Conservation (phyloP, 306 rosid genomes). For the Hippophae tibetana region DNA sequence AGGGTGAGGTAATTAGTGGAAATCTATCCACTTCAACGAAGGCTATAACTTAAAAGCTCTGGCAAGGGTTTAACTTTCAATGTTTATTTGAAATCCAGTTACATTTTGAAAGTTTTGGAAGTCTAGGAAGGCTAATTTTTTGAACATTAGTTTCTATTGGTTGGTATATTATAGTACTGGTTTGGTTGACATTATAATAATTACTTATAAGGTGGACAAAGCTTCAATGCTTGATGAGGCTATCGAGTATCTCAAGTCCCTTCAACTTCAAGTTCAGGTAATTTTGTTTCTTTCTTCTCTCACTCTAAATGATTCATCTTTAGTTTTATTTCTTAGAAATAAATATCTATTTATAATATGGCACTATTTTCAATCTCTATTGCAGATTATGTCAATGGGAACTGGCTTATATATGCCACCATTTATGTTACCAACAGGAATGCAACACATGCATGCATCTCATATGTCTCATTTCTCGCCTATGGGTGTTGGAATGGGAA, state of each 20-base stretch:
- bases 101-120: slow-evolving; percentile 4
- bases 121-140: slow-evolving; percentile 4
- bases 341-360: slow-evolving; percentile 9
- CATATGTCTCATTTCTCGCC: slow-evolving; percentile 50
- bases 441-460: slow-evolving; percentile 69
- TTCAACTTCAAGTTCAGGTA: slow-evolving; percentile 84
- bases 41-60: slow-evolving; percentile 16
- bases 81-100: slow-evolving; percentile 11
- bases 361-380: slow-evolving; percentile 20
- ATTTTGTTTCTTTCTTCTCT: slow-evolving; percentile 8
- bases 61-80: slow-evolving; percentile 1
- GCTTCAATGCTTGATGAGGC: slow-evolving; percentile 97
- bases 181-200: slow-evolving; percentile 23
- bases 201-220: slow-evolving; percentile 55
- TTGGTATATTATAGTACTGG: slow-evolving; percentile 1
- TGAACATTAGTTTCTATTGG: slow-evolving; percentile 5
- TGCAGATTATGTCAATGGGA: slow-evolving; percentile 92
- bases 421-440: slow-evolving; percentile 64
- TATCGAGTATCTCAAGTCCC: slow-evolving; percentile 76
- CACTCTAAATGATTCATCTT: slow-evolving; percentile 5
- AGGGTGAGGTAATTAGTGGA: slow-evolving; percentile 11
- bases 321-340: slow-evolving; percentile 9
- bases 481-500: slow-evolving; percentile 57
- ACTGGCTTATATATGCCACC: slow-evolving; percentile 67
- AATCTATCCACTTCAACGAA: background rate